phyloP scores from a whole-genome alignment of 306 rosid genomes.

The Acacia confusa region DNA sequence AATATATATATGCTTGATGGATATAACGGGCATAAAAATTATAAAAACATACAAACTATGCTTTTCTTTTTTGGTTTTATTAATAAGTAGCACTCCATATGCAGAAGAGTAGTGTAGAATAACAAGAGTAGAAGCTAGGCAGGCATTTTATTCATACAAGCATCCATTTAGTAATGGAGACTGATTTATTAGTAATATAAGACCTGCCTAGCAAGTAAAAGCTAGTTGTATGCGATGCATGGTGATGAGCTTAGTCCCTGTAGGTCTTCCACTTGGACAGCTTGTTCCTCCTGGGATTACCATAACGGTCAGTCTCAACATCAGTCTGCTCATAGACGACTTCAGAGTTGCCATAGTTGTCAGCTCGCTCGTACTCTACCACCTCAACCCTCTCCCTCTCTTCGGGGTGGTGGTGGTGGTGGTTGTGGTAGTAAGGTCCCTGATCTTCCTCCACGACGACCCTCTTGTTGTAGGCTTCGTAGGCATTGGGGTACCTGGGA shows the following conservation, averaged over 20 bases:
- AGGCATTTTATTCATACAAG: slow-evolving; percentile 36
- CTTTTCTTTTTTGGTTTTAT: not conserved
- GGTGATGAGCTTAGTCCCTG: not conserved
- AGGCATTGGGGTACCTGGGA: slow-evolving; percentile 42
- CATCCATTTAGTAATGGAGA: not conserved
- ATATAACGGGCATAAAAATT: not conserved
- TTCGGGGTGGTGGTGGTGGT: slow-evolving; percentile 29
- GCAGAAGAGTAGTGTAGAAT: not conserved
- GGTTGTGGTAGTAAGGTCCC: not conserved
- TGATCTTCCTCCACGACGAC: slow-evolving; percentile 23
- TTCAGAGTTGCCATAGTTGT: slow-evolving; percentile 10
- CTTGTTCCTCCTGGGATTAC: slow-evolving; percentile 25
- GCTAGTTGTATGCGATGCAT: not conserved
- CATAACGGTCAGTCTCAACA: slow-evolving; percentile 22
- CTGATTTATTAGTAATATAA: not conserved
- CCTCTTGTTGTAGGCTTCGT: slow-evolving; percentile 31
- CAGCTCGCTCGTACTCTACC: slow-evolving; percentile 35
- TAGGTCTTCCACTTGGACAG: slow-evolving; percentile 40
- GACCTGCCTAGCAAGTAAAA: slow-evolving; percentile 38
- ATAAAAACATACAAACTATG: slow-evolving; percentile 8
- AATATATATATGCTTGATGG: not conserved
- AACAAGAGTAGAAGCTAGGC: not conserved
- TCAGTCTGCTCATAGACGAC: slow-evolving; percentile 33
- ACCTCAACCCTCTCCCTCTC: slow-evolving; percentile 41
- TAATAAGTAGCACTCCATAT: not conserved